Percentiles rank a stretch among this genome's conserved stretches.
phyloP scores from a whole-genome alignment of 305 asterid species.

The Plantago rigida region DNA sequence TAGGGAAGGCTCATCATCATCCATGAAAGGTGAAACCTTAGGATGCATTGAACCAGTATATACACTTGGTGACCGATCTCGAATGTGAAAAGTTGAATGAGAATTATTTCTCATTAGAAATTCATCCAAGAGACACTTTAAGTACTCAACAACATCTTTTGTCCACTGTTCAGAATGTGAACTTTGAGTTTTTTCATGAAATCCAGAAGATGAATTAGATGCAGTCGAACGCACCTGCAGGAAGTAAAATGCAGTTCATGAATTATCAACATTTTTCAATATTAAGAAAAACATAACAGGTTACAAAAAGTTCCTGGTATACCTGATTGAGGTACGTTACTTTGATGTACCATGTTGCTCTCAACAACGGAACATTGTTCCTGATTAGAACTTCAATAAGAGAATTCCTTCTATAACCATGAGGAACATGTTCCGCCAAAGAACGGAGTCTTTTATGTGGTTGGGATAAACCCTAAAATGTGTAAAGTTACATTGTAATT shows the following conservation, averaged over 20 bases:
- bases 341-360: constrained; percentile 98
- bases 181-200: constrained; percentile 63
- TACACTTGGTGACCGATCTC: constrained; percentile 63
- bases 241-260: neutral
- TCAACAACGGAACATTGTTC: constrained; percentile 78
- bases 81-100: constrained; percentile 47
- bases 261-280: constrained; percentile 27
- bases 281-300: constrained; percentile 12
- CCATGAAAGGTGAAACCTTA: constrained; percentile 42
- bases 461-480: constrained; percentile 77
- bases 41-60: constrained; percentile 62
- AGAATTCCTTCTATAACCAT: constrained; percentile 70
- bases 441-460: constrained; percentile 77
- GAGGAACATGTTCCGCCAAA: constrained; percentile 95
- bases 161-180: constrained; percentile 97
- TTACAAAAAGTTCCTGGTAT: constrained; percentile 9
- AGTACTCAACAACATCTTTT: constrained; percentile 81
- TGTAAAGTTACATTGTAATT: constrained; percentile 14
- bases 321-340: constrained; percentile 98
- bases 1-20: constrained; percentile 72
- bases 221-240: constrained; percentile 73
- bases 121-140: constrained; percentile 84
- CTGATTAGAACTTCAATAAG: constrained; percentile 79
- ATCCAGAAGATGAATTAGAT: constrained; percentile 61
- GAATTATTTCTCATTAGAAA: constrained; percentile 55